Conservation (phyloP, 805 yeast genomes). For the Candida michaelii region DNA sequence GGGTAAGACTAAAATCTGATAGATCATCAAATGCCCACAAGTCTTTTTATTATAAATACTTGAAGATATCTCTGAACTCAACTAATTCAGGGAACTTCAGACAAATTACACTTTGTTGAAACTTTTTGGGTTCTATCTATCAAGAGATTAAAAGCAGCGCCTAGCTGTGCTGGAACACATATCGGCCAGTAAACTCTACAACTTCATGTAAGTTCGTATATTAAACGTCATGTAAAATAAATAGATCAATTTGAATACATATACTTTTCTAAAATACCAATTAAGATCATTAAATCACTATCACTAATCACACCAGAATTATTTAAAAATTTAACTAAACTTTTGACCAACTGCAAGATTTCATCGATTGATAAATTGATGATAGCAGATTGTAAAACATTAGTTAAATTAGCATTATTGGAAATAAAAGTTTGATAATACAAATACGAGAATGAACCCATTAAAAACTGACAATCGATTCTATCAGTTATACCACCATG, state of each 20-base stretch:
- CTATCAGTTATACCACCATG: constrained; percentile 98
- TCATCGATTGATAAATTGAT: constrained; percentile 67
- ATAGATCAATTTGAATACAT: constrained; percentile 1
- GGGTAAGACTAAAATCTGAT: too few species aligned
- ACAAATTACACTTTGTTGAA: too few species aligned
- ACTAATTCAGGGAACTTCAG: too few species aligned
- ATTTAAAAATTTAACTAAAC: constrained; percentile 56
- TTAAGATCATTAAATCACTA: constrained; percentile 26
- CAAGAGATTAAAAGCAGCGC: too few species aligned
- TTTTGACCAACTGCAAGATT: constrained; percentile 58
- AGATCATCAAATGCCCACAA: too few species aligned
- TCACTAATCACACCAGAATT: constrained; percentile 29
- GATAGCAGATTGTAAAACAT: constrained; percentile 72
- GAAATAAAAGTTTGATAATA: constrained; percentile 92
- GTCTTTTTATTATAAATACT: too few species aligned
- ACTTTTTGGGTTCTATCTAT: too few species aligned
- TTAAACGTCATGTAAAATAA: constrained; percentile 3
- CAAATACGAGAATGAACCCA: constrained; percentile 93
- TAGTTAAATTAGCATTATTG: constrained; percentile 68
- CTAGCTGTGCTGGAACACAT: too few species aligned
- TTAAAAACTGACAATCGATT: constrained; percentile 95
- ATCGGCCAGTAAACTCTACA: too few species aligned
- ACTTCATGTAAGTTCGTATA: neutral
- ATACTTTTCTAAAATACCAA: constrained; percentile 29
- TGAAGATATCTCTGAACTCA: too few species aligned